Conservation (phyloP, 495 filamentous ascomycete species). For the Pseudomonodictys pantanalensis region DNA sequence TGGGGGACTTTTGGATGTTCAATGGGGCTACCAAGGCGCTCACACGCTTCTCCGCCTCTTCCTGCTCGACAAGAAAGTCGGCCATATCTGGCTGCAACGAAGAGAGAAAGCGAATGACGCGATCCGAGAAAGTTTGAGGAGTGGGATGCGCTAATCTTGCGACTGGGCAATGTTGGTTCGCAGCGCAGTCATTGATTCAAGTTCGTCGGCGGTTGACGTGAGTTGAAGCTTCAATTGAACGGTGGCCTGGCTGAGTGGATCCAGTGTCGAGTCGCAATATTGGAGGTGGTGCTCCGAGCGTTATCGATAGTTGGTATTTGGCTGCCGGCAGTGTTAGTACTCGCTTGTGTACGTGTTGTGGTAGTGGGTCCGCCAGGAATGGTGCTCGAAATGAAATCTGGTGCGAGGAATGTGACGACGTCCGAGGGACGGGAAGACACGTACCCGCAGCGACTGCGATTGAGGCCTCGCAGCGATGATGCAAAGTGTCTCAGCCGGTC, state of each 20-base stretch:
- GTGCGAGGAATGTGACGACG: constrained; percentile 26
- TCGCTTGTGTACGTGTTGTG: constrained; percentile 22
- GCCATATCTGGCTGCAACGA: constrained; percentile 16
- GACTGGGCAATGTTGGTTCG: constrained; percentile 3
- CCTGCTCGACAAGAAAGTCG: constrained; percentile 21
- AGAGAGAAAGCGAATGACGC: not conserved
- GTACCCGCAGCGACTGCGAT: constrained; percentile 18
- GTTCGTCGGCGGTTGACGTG: not conserved
- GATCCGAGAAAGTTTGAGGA: not conserved
- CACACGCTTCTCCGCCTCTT: constrained; percentile 27
- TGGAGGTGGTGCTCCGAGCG: constrained; percentile 2
- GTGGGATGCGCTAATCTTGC: constrained; percentile 18
- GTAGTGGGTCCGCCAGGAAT: constrained; percentile 14
- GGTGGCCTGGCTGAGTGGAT: not conserved
- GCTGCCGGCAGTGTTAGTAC: constrained; percentile 13
- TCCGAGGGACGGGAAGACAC: constrained; percentile 11
- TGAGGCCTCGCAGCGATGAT: not conserved
- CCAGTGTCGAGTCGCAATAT: not conserved
- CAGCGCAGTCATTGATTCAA: constrained; percentile 24
- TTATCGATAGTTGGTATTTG: constrained; percentile 2
- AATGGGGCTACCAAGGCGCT: constrained; percentile 36
- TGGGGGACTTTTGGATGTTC: constrained; percentile 36
- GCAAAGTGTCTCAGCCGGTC: constrained; percentile 20
- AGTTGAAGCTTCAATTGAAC: not conserved
- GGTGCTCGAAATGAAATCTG: constrained; percentile 13